Conservation (phyloP, 352 stramenopile species). For the Aphanomyces stellatus region DNA sequence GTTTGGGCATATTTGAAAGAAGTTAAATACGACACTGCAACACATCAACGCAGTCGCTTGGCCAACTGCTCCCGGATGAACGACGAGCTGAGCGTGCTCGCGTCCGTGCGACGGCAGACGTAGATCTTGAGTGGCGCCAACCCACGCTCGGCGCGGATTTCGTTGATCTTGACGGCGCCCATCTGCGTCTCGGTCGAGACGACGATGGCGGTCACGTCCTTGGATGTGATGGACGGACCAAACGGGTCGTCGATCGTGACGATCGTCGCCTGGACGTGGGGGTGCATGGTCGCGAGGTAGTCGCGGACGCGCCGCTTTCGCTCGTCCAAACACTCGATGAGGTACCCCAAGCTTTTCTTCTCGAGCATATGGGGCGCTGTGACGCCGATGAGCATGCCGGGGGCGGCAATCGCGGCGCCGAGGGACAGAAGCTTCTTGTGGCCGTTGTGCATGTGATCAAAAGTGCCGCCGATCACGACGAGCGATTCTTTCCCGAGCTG, state of each 20-base stretch:
- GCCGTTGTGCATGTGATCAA: slow-evolving; percentile 87
- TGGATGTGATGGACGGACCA: slow-evolving; percentile 71
- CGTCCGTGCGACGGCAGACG: slow-evolving; percentile 71
- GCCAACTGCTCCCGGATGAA: slow-evolving; percentile 70
- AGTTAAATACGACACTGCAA: neutral
- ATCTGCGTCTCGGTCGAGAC: slow-evolving; percentile 77
- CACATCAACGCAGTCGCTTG: slow-evolving; percentile 10
- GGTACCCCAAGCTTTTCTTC: slow-evolving; percentile 60
- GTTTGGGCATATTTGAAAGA: too few species aligned
- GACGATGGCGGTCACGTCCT: slow-evolving; percentile 59
- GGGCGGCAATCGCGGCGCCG: slow-evolving; percentile 45
- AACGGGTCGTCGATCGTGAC: slow-evolving; percentile 80
- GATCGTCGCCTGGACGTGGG: slow-evolving; percentile 49
- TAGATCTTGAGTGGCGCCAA: slow-evolving; percentile 60
- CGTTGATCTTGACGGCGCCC: slow-evolving; percentile 79
- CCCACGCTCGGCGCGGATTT: slow-evolving; percentile 46
- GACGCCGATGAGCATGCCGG: slow-evolving; percentile 60
- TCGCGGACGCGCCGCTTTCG: slow-evolving; percentile 45
- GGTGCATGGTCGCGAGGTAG: slow-evolving; percentile 62
- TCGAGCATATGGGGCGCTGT: slow-evolving; percentile 69
- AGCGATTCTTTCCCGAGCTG: slow-evolving; percentile 42
- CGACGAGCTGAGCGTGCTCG: slow-evolving; percentile 74
- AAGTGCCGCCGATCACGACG: slow-evolving; percentile 78
- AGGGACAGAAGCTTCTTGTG: slow-evolving; percentile 86
- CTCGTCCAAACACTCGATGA: slow-evolving; percentile 54